phyloP scores from a whole-genome alignment of 2,329 filamentous ascomycete species.

The Scedosporium aurantiacum region DNA sequence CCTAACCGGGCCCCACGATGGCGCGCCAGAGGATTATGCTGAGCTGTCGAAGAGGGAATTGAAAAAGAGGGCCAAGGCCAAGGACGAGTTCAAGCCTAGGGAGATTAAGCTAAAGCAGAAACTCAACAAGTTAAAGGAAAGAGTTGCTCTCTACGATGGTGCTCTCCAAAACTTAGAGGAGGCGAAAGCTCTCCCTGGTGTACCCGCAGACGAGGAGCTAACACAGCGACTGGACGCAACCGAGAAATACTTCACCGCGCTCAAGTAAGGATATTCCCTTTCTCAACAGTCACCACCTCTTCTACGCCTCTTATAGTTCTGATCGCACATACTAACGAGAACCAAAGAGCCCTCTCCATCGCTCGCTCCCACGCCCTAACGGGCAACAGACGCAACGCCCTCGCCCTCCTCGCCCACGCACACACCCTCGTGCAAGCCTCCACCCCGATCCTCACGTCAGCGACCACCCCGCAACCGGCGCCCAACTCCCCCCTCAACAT shows the following conservation, averaged over 20 bases:
- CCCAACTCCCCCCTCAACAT: slow-evolving; percentile 19
- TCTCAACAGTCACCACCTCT: not conserved
- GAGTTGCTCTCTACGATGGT: slow-evolving; percentile 81
- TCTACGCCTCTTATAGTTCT: not conserved
- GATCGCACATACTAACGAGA: too few species aligned
- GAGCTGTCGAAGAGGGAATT: slow-evolving; percentile 33
- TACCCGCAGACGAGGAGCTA: slow-evolving; percentile 71
- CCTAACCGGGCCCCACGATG: slow-evolving; percentile 73
- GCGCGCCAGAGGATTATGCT: slow-evolving; percentile 46
- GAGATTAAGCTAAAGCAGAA: slow-evolving; percentile 64
- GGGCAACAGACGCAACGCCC: slow-evolving; percentile 61
- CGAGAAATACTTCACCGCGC: slow-evolving; percentile 71
- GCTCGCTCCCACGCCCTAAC: slow-evolving; percentile 73
- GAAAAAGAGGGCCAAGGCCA: slow-evolving; percentile 32
- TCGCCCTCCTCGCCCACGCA: slow-evolving; percentile 74
- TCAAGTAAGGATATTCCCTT: slow-evolving; percentile 51
- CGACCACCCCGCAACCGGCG: slow-evolving; percentile 11
- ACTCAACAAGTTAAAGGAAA: slow-evolving; percentile 71
- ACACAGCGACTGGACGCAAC: slow-evolving; percentile 69
- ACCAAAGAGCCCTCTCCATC: slow-evolving; percentile 62
- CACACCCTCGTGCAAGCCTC: slow-evolving; percentile 48
- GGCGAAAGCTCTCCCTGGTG: slow-evolving; percentile 78
- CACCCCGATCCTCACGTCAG: slow-evolving; percentile 27
- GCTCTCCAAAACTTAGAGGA: slow-evolving; percentile 85
- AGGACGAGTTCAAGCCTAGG: slow-evolving; percentile 35